Evolutionary conservation across 129 eudicot species (phyloP).

Genomic region (Erigeron canadensis): DNA sequence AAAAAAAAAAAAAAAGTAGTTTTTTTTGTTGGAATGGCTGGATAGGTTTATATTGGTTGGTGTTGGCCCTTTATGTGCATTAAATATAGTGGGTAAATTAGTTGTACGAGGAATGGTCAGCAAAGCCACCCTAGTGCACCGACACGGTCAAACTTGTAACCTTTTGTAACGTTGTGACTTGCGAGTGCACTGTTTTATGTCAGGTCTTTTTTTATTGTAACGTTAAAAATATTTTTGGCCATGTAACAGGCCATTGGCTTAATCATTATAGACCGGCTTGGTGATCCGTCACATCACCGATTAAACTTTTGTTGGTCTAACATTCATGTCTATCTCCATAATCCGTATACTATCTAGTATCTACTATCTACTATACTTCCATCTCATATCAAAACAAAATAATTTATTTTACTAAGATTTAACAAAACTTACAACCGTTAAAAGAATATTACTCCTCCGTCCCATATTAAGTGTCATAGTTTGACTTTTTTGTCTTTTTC

Average conservation of each 20-base stretch:
- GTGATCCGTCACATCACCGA: conserved; percentile 20
- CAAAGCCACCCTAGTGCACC: not conserved
- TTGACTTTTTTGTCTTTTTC: no score
- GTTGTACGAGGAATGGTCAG: not conserved
- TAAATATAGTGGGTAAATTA: conserved; percentile 23
- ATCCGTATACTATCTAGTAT: no score
- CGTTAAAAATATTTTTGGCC: not conserved
- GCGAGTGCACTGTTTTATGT: conserved; percentile 1
- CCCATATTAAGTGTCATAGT: no score
- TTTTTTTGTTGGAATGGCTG: no score
- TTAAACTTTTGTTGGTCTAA: not conserved
- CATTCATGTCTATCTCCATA: conserved; percentile 20
- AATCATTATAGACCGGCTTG: conserved; percentile 12
- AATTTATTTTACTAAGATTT: not conserved
- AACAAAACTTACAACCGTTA: not conserved
- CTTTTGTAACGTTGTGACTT: conserved; percentile 17
- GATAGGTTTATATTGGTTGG: conserved; percentile 18
- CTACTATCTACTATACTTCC: not conserved
- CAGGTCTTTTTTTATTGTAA: conserved; percentile 7
- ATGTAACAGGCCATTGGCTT: conserved; percentile 1
- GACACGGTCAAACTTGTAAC: conserved; percentile 19
- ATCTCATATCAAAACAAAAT: not conserved
- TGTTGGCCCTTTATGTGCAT: conserved; percentile 19
- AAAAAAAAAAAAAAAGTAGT: no score
- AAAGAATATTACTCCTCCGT: not conserved